phyloP scores from a whole-genome alignment of 2,329 filamentous ascomycete genomes.

The Aspergillus sergii region DNA sequence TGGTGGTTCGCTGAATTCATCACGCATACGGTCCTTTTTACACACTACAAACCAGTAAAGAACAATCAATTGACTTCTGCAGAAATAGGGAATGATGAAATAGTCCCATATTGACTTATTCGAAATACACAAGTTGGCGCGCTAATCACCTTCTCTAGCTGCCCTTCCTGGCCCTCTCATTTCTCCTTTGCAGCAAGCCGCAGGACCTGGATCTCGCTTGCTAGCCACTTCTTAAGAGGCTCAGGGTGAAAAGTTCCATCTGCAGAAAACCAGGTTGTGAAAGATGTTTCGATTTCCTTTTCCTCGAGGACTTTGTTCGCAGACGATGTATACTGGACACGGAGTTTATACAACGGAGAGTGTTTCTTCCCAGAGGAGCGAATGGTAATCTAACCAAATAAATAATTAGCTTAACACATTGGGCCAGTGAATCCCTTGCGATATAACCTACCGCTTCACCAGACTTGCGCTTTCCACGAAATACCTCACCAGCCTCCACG shows the following conservation, averaged over 20 bases:
- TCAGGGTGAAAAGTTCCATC: conserved; percentile 63
- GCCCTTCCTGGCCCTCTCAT: conserved; percentile 28
- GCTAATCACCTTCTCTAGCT: background rate
- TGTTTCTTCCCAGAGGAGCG: conserved; percentile 75
- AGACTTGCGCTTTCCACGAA: conserved; percentile 72
- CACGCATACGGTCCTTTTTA: background rate
- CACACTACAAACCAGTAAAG: background rate
- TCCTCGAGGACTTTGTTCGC: conserved; percentile 44
- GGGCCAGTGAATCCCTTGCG: background rate
- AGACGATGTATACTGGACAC: conserved; percentile 54
- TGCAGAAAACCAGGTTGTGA: conserved; percentile 62
- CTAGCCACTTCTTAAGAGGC: conserved; percentile 65
- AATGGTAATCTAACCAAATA: conserved; percentile 65
- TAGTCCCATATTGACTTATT: background rate
- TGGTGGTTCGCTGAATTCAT: background rate
- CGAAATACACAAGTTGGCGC: background rate
- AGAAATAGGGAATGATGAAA: background rate
- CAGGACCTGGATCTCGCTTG: conserved; percentile 58
- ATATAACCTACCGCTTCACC: conserved; percentile 59
- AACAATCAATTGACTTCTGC: background rate
- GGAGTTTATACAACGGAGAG: conserved; percentile 77
- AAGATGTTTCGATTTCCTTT: conserved; percentile 57
- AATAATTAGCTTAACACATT: conserved; percentile 8
- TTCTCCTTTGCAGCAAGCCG: conserved; percentile 49
- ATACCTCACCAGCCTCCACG: conserved; percentile 80